These are phyloP conservation scores for Funneliformis caledonium DNA, from an alignment of 371 early-diverging fungal genomes.

Conservation along the genomic window DNA sequence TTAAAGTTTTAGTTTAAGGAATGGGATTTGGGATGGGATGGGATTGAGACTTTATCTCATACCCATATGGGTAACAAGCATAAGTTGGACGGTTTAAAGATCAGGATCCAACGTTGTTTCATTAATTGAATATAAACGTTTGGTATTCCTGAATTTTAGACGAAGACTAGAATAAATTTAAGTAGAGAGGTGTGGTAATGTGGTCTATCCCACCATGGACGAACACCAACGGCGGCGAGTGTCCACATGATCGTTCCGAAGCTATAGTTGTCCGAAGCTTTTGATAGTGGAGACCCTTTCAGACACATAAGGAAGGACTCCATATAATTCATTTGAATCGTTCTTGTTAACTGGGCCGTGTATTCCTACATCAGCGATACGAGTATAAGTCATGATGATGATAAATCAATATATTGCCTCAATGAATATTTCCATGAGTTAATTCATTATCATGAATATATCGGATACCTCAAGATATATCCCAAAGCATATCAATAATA, in stretches of 20 bases:
- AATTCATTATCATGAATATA: neutral
- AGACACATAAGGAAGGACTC: slow-evolving; percentile 12
- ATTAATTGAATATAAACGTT: slow-evolving; percentile 1
- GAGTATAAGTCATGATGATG: neutral
- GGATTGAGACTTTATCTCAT: too few relatives aligned
- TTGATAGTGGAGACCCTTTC: neutral
- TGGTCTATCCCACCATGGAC: neutral
- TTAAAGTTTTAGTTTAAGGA: too few relatives aligned
- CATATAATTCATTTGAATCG: neutral
- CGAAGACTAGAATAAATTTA: neutral
- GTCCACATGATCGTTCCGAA: slow-evolving; percentile 16
- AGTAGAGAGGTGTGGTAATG: neutral
- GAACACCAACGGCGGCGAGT: neutral
- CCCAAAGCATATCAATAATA: slow-evolving; percentile 22
- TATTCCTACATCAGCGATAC: slow-evolving; percentile 22
- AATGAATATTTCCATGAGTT: slow-evolving; percentile 27
- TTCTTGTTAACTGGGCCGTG: neutral
- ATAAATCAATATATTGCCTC: slow-evolving; percentile 3
- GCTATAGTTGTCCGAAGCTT: slow-evolving; percentile 12
- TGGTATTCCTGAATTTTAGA: slow-evolving; percentile 4
- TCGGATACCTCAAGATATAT: neutral
- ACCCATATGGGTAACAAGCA: too few relatives aligned
- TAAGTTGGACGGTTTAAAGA: neutral
- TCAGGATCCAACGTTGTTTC: slow-evolving; percentile 12
- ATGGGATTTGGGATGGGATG: too few relatives aligned